Conservation (phyloP, 768 basidiomycete species). For the Rubroboletus pulcherrimus region DNA sequence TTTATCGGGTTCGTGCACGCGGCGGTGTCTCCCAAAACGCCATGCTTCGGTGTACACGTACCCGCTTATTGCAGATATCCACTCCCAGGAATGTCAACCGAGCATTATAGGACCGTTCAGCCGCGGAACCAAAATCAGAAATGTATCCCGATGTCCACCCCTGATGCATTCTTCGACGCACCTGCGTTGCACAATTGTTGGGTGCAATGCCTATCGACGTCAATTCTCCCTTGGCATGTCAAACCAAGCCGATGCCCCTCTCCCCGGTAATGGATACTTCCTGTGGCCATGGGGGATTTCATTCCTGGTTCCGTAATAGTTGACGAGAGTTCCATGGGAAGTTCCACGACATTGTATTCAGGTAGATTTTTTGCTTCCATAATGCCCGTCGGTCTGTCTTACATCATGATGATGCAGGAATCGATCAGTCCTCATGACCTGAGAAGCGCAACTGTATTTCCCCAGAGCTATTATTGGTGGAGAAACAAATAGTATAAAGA, state of each 20-base stretch:
- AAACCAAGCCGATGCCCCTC: not conserved
- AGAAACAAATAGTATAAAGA: not conserved
- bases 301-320: not conserved
- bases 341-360: not conserved
- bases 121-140: not conserved
- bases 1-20: too few species aligned
- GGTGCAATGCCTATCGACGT: not conserved
- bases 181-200: not conserved
- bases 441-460: not conserved
- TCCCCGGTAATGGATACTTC: not conserved
- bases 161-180: not conserved
- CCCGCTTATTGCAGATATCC: too few species aligned
- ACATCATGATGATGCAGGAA: not conserved
- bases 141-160: not conserved
- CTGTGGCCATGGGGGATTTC: not conserved
- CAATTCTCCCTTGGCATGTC: not conserved
- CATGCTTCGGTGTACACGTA: too few species aligned
- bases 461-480: not conserved
- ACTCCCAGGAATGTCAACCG: not conserved
- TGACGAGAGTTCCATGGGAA: not conserved
- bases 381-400: not conserved
- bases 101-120: too few species aligned
- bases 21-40: too few species aligned
- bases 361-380: not conserved
- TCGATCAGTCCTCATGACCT: not conserved